Evolutionary conservation across 129 eudicot genomes (phyloP), one percentile per base, ranked within the genome.

Genomic region (Oenanthe sinensis): DNA sequence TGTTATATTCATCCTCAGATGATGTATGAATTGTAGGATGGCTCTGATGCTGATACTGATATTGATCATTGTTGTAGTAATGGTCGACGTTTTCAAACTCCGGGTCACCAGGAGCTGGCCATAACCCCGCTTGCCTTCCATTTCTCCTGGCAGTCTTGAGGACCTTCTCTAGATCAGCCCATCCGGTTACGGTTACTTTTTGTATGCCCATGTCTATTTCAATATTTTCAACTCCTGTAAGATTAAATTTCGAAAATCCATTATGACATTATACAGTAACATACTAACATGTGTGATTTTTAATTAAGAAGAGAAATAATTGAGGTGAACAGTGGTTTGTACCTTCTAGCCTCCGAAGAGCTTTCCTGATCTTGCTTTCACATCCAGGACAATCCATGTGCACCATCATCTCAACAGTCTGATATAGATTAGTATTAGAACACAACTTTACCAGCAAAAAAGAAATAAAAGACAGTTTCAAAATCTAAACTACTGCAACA

Each of bases 341-440:
- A 67, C 72, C 72, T 3, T 67, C 6, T 30, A 67, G 72, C 72
- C 72, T 67, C 42, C 22, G 19, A 67, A 67, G 43, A 67, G 42
- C 72, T 30, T 67, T 67, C 72, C 42, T 67, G 12, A 94, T 83
- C 83, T 89, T 88, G 75, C 77, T 88, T 79, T 91, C 93, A 69
- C 98, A 91, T 67, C 98, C 98, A 7, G 85, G 89, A 77, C 98
- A 93, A 44, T 91, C 96, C 91, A 91, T 87, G 88, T 89, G 86
- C 81, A 93, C 97, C 71, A 67, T 91, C 95, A 93, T 81, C 91
- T 93, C 98, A 81, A 91, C 85, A 80, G 87, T 88, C 98, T 93
- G 36, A 60, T 10, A n/a, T 24, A 60, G 3, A 22, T n/a, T 9
- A 60, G 33, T n/a, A 3, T 60, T 24, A 60, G 15, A 60, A 60